phyloP scores from a whole-genome alignment of 768 basidiomycete genomes.

The Cystofilobasidium capitatum region DNA sequence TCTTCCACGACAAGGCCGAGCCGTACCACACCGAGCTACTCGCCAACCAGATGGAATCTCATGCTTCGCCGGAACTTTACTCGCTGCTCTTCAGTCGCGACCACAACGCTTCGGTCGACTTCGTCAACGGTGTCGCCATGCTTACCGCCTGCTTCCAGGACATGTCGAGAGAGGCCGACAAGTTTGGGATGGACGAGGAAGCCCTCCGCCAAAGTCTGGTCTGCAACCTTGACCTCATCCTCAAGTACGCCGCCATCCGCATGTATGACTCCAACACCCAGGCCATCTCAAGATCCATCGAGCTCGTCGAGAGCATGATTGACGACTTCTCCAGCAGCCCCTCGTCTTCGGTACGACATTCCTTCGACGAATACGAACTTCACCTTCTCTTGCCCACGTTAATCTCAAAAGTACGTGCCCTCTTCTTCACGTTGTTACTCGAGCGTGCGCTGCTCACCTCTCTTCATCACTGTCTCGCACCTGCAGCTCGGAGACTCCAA shows the following conservation, averaged over 20 bases:
- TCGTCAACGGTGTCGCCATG: conserved; percentile 61
- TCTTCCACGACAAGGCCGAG: conserved; percentile 62
- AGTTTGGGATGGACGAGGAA: conserved; percentile 44
- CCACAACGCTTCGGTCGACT: conserved; percentile 88
- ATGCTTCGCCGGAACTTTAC: conserved; percentile 64
- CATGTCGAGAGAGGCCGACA: conserved; percentile 52
- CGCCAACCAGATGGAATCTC: conserved; percentile 86
- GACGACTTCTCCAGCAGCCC: conserved; percentile 39
- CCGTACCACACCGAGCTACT: conserved; percentile 74
- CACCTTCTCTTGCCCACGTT: conserved; percentile 79
- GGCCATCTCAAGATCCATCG: conserved; percentile 58
- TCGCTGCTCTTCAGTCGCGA: conserved; percentile 83
- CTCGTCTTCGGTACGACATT: neutral
- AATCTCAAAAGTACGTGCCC: conserved; percentile 63
- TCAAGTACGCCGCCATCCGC: conserved; percentile 89
- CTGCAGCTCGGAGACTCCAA: conserved; percentile 78
- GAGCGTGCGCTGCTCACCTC: neutral
- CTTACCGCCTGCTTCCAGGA: conserved; percentile 66
- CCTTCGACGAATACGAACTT: conserved; percentile 71
- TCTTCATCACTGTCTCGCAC: neutral
- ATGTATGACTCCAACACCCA: conserved; percentile 46
- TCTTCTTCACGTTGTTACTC: neutral
- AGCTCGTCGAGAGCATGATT: conserved; percentile 69
- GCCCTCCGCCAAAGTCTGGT: conserved; percentile 57
- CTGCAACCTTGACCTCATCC: conserved; percentile 77